Conservation (phyloP, 108 stramenopile genomes). For the Epipyxis sp. region DNA sequence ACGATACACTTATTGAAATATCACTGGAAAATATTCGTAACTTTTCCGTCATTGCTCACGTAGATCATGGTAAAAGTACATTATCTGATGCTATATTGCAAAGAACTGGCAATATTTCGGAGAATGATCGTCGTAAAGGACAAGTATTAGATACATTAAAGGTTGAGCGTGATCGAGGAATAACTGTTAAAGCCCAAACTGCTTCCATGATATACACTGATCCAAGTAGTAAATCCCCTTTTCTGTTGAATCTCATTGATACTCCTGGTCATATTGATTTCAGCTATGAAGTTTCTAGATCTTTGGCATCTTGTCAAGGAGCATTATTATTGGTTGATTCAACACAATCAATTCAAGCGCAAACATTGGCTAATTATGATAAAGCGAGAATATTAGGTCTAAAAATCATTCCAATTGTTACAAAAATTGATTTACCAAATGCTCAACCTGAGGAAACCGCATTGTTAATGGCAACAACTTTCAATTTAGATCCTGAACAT, state of each 20-base stretch:
- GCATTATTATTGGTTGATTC: constrained; percentile 19
- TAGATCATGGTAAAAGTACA: constrained; percentile 86
- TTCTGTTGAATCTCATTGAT: constrained; percentile 77
- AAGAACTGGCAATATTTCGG: constrained; percentile 41
- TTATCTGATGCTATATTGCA: constrained; percentile 60
- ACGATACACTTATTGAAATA: background rate
- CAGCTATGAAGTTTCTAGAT: constrained; percentile 79
- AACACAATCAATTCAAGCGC: constrained; percentile 28
- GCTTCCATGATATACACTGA: constrained; percentile 71
- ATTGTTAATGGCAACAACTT: constrained; percentile 32
- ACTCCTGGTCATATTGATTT: constrained; percentile 96
- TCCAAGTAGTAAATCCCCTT: constrained; percentile 38
- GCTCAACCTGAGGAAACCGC: constrained; percentile 31
- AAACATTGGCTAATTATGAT: constrained; percentile 40
- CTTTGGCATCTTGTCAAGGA: constrained; percentile 68
- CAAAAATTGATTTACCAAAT: constrained; percentile 43
- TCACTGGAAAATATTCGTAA: constrained; percentile 36
- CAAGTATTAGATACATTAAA: constrained; percentile 54
- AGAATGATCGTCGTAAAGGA: constrained; percentile 42
- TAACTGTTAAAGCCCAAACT: constrained; percentile 90
- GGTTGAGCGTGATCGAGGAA: constrained; percentile 77
- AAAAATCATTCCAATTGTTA: constrained; percentile 48
- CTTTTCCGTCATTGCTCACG: constrained; percentile 52
- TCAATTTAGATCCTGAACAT: constrained; percentile 78
- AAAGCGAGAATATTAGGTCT: constrained; percentile 42